Evolutionary conservation across 495 filamentous ascomycete genomes (phyloP).

Genomic region (Aspergillus heteromorphus): DNA sequence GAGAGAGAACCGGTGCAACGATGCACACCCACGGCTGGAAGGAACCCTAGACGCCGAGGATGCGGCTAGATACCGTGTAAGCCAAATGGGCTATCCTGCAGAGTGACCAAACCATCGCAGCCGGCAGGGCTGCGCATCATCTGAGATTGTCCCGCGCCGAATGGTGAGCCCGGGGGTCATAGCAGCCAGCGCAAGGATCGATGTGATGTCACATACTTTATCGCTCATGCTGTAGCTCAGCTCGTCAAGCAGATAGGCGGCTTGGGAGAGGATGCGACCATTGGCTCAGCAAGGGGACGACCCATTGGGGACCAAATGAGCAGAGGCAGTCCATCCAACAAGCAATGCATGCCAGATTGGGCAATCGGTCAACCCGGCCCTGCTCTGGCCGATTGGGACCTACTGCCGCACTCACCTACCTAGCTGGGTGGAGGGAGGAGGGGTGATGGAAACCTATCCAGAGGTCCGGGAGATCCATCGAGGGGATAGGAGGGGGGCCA

Average conservation of each 20-base stretch:
- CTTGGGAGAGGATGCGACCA: not conserved
- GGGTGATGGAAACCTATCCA: not conserved
- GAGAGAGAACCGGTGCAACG: not conserved
- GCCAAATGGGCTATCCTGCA: not conserved
- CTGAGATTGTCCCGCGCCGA: slow-evolving; percentile 4
- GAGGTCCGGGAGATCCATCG: not conserved
- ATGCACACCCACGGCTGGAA: not conserved
- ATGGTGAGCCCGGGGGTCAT: not conserved
- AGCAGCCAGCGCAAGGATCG: not conserved
- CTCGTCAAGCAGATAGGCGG: not conserved
- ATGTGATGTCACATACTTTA: not conserved
- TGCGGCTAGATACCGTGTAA: not conserved
- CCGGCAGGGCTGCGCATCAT: slow-evolving; percentile 8
- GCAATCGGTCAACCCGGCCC: slow-evolving; percentile 6
- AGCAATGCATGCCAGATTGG: slow-evolving; percentile 2
- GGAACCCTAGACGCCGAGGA: not conserved
- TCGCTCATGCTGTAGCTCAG: not conserved
- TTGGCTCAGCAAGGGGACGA: not conserved
- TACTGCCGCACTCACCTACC: too few species aligned
- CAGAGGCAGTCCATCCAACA: slow-evolving; percentile 7
- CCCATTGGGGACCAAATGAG: slow-evolving; percentile 2
- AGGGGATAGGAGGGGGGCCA: too few species aligned
- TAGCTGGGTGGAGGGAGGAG: not conserved
- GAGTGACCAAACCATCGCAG: slow-evolving; percentile 5
- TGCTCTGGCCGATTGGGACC: too few species aligned